Evolutionary conservation across 2,329 filamentous ascomycete genomes (phyloP).

Genomic region (Colletotrichum somersetense): DNA sequence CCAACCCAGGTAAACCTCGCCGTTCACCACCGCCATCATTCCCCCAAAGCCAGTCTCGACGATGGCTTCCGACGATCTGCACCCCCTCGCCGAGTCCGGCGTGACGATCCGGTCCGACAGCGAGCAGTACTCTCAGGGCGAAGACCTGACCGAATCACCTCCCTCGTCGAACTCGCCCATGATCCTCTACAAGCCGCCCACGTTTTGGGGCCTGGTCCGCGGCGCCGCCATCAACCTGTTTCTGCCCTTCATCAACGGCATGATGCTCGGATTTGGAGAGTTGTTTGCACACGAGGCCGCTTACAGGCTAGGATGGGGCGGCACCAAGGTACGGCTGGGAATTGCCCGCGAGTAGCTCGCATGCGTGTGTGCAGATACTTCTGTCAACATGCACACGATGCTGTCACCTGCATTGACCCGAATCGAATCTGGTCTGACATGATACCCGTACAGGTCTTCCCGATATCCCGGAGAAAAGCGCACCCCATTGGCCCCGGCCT

Average conservation of each 20-base stretch:
- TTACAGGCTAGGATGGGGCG: slow-evolving; percentile 91
- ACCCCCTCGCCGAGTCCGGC: slow-evolving; percentile 76
- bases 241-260: slow-evolving; percentile 93
- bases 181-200: slow-evolving; percentile 90
- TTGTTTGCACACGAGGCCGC: slow-evolving; percentile 96
- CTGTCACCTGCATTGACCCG: background rate
- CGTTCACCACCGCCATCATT: background rate
- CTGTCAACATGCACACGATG: background rate
- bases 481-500: slow-evolving; percentile 84
- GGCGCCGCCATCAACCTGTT: slow-evolving; percentile 96
- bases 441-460: slow-evolving; percentile 63
- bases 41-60: slow-evolving; percentile 31
- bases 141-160: slow-evolving; percentile 71
- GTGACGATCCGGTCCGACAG: slow-evolving; percentile 86
- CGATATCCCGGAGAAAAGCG: slow-evolving; percentile 69
- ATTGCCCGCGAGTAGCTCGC: background rate
- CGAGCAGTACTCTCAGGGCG: slow-evolving; percentile 81
- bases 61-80: slow-evolving; percentile 67
- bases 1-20: slow-evolving; percentile 2
- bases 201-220: slow-evolving; percentile 85
- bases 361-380: background rate
- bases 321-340: slow-evolving; percentile 80
- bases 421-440: slow-evolving; percentile 12
- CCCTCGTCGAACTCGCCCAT: slow-evolving; percentile 75
- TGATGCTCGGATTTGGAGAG: slow-evolving; percentile 98